A percentile compares a stretch with the other conserved stretches of the same genome.
phyloP scores from a whole-genome alignment of 2,329 filamentous ascomycete species.

The Ophiostoma australiae region DNA sequence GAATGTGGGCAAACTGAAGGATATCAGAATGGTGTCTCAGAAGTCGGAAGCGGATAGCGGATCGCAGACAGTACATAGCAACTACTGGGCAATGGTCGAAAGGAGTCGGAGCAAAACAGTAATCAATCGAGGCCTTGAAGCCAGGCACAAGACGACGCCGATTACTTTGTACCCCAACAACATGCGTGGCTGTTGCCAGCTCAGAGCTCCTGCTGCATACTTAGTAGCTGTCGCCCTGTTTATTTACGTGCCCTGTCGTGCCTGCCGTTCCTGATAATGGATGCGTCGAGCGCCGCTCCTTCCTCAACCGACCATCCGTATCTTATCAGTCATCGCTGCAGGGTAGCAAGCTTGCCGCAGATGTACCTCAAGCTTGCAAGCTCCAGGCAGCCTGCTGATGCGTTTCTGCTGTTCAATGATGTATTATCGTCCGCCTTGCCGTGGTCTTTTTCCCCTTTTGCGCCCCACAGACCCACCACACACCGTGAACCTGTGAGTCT shows the following conservation, averaged over 20 bases:
- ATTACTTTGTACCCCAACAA: neutral
- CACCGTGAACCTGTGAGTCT: neutral
- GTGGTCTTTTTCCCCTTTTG: neutral
- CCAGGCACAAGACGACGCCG: conserved; percentile 5
- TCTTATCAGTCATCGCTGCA: neutral
- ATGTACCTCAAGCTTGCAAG: conserved; percentile 7
- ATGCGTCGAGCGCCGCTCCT: neutral
- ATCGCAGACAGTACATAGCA: neutral
- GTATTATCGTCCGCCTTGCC: conserved; percentile 11
- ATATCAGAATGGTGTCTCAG: neutral
- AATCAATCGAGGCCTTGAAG: neutral
- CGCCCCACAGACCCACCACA: conserved; percentile 7
- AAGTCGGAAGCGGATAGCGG: neutral
- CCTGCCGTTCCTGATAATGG: neutral
- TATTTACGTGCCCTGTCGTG: neutral
- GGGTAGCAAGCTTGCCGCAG: neutral
- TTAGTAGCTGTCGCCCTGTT: neutral
- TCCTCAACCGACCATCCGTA: neutral
- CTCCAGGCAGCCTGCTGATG: conserved; percentile 20
- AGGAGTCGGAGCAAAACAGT: neutral
- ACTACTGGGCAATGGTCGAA: neutral
- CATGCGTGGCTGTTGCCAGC: conserved; percentile 11
- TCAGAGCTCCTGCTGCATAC: conserved; percentile 9
- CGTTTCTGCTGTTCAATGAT: neutral
- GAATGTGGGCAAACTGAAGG: conserved; percentile 5